Conservation (phyloP, 2,329 filamentous ascomycete species). For the Ascosphaera aggregata region DNA sequence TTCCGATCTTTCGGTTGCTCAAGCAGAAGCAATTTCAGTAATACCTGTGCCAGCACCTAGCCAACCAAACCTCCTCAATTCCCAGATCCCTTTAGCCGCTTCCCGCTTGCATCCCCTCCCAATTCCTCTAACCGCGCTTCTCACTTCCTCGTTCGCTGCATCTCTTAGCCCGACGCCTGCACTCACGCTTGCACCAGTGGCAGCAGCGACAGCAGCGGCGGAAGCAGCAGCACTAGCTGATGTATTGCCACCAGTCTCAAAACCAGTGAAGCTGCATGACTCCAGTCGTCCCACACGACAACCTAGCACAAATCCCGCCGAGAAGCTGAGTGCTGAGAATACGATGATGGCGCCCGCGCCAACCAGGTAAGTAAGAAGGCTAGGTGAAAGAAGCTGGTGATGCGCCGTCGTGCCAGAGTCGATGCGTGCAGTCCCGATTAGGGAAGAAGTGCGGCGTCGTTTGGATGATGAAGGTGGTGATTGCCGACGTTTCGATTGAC, state of each 20-base stretch:
- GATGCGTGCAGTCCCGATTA: slow-evolving; percentile 7
- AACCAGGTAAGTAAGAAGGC: slow-evolving; percentile 41
- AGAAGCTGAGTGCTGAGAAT: slow-evolving; percentile 40
- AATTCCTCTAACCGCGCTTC: background rate
- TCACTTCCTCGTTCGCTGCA: too few species aligned
- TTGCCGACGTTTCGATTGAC: slow-evolving; percentile 6
- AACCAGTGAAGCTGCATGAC: slow-evolving; percentile 7
- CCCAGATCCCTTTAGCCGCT: background rate
- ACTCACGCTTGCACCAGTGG: too few species aligned
- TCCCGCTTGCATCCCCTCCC: background rate
- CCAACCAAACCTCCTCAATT: background rate
- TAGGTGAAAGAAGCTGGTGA: slow-evolving; percentile 18
- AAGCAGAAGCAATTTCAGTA: background rate
- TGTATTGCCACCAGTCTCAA: background rate
- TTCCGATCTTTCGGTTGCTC: too few species aligned
- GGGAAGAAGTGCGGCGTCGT: slow-evolving; percentile 3
- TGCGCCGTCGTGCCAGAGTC: too few species aligned
- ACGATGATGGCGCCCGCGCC: slow-evolving; percentile 41
- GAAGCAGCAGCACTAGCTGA: background rate
- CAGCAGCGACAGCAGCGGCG: background rate
- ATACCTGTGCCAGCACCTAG: background rate
- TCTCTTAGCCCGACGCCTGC: too few species aligned
- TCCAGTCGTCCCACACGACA: slow-evolving; percentile 33
- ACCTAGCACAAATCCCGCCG: slow-evolving; percentile 38
- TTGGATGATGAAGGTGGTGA: slow-evolving; percentile 3